phyloP scores from a whole-genome alignment of 768 basidiomycete species.

The Tremella fuciformis region DNA sequence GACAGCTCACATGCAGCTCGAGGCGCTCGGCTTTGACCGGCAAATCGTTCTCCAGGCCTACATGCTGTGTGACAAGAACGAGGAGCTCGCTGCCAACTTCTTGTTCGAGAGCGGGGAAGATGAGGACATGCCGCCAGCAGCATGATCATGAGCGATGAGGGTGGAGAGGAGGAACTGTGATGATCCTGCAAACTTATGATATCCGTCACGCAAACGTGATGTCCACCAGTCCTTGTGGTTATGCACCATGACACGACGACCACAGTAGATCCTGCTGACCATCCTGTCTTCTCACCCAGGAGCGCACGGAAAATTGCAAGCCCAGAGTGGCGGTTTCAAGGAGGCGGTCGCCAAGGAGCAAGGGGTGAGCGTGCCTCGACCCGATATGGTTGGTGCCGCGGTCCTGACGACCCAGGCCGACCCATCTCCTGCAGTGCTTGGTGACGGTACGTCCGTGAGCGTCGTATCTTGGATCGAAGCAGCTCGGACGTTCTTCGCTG shows the following conservation, averaged over 20 bases:
- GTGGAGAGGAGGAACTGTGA: neutral
- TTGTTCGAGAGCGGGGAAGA: slow-evolving; percentile 69
- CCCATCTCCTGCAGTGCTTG: too few relatives aligned
- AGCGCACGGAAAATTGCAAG: too few relatives aligned
- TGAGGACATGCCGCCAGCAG: slow-evolving; percentile 27
- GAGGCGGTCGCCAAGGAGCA: too few relatives aligned
- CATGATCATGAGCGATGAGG: neutral
- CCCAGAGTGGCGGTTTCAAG: too few relatives aligned
- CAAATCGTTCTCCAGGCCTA: slow-evolving; percentile 83
- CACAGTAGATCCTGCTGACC: neutral
- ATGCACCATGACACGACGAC: slow-evolving; percentile 2
- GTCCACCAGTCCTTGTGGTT: neutral
- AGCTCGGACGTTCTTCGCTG: too few relatives aligned
- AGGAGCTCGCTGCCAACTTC: slow-evolving; percentile 92
- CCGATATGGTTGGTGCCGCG: too few relatives aligned
- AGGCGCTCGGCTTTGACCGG: slow-evolving; percentile 81
- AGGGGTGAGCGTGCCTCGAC: too few relatives aligned
- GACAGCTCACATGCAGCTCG: slow-evolving; percentile 59
- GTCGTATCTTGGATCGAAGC: too few relatives aligned
- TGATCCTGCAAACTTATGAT: neutral
- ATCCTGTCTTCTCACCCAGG: too few relatives aligned
- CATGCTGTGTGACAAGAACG: slow-evolving; percentile 81
- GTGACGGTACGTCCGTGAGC: too few relatives aligned
- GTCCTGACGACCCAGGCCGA: too few relatives aligned
- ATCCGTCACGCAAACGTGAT: slow-evolving; percentile 2